Percentiles rank a stretch among this genome's conserved stretches.
Conservation (phyloP, 345 rosid species). For the Melaleuca alternifolia region DNA sequence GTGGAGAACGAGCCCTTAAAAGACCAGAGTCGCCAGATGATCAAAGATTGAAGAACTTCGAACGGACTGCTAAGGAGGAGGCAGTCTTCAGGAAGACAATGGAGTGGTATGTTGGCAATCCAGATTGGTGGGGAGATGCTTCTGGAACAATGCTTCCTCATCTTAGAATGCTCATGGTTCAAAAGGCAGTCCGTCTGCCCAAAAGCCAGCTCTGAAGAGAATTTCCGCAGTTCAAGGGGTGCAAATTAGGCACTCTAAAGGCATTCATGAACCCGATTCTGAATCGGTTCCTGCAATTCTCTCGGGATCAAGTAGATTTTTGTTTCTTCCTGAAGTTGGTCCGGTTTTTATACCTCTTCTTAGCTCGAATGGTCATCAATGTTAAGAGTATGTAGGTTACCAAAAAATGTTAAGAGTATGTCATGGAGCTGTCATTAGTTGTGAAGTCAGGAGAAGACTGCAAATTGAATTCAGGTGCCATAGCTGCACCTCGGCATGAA, state of each 20-base stretch:
- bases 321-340: not conserved
- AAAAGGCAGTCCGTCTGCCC: slow-evolving; percentile 2
- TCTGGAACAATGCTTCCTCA: slow-evolving; percentile 33
- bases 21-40: slow-evolving; percentile 20
- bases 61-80: slow-evolving; percentile 11
- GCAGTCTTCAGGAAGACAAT: slow-evolving; percentile 28
- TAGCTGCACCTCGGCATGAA: not conserved
- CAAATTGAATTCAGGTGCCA: not conserved
- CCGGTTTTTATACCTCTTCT: slow-evolving; percentile 15
- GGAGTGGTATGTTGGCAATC: slow-evolving; percentile 27
- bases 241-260: not conserved
- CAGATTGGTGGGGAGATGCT: slow-evolving; percentile 46
- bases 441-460: not conserved
- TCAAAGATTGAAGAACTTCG: slow-evolving; percentile 18
- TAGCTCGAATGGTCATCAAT: not conserved
- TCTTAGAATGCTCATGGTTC: slow-evolving; percentile 34
- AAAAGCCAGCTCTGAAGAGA: slow-evolving; percentile 20
- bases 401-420: not conserved
- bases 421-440: not conserved
- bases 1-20: slow-evolving; percentile 23
- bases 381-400: not conserved
- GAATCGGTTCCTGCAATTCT: slow-evolving; percentile 24
- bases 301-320: slow-evolving; percentile 11
- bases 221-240: not conserved
- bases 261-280: not conserved